Conservation (phyloP, 1,284 basidiomycete species). For the Ustanciosporium gigantosporum region DNA sequence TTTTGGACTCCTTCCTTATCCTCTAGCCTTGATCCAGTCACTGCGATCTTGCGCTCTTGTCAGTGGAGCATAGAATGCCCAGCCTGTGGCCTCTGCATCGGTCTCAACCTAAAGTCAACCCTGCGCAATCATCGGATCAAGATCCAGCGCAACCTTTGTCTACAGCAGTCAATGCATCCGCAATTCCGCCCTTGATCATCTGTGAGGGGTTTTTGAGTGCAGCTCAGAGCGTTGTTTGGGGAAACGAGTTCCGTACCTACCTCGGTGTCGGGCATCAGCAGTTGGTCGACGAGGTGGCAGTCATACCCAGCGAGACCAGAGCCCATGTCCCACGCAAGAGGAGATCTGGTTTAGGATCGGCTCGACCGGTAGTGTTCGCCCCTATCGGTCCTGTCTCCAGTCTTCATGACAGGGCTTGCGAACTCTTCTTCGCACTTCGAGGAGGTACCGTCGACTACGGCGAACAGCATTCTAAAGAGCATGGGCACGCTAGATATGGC, state of each 20-base stretch:
- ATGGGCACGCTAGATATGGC: conserved; percentile 65
- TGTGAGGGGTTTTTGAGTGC: conserved; percentile 68
- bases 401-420: conserved; percentile 69
- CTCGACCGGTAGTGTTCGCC: conserved; percentile 14
- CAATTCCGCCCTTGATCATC: conserved; percentile 64
- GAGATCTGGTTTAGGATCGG: conserved; percentile 3
- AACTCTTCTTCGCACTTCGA: conserved; percentile 66
- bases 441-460: conserved; percentile 67
- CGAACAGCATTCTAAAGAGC: conserved; percentile 59
- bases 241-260: conserved; percentile 46
- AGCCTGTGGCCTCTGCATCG: too few species aligned
- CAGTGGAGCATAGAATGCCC: too few species aligned
- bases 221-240: conserved; percentile 64
- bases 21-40: too few species aligned
- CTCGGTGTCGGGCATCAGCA: conserved; percentile 31
- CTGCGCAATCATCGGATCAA: too few species aligned
- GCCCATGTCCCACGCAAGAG: conserved; percentile 1
- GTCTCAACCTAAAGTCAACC: too few species aligned
- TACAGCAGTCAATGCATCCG: too few species aligned
- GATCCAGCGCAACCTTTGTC: too few species aligned
- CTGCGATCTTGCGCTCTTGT: too few species aligned
- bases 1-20: too few species aligned
- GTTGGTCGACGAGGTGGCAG: conserved; percentile 14
- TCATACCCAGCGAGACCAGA: too few species aligned
- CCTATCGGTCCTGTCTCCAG: conserved; percentile 66